Evolutionary conservation across 495 filamentous ascomycete species (phyloP).

Genomic region (Penicillium tannophilum): DNA sequence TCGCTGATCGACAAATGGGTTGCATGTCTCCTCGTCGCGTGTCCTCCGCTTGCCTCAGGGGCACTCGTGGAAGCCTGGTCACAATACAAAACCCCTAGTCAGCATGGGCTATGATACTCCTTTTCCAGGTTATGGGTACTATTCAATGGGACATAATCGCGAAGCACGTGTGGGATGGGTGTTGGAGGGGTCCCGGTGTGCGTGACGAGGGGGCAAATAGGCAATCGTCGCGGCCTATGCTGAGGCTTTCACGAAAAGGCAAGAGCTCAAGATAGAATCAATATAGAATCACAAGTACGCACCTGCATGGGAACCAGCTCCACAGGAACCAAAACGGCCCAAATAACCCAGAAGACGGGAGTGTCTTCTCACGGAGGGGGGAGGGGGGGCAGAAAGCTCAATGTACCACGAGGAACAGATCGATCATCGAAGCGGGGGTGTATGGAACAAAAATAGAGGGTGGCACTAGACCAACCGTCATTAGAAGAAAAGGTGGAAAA

Average conservation of each 20-base stretch:
- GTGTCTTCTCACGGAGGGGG: conserved; percentile 19
- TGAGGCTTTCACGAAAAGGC: background rate
- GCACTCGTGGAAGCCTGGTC: conserved; percentile 54
- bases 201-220: conserved; percentile 3
- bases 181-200: conserved; percentile 7
- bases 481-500: conserved; percentile 14
- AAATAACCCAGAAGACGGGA: conserved; percentile 32
- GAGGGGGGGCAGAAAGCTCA: conserved; percentile 31
- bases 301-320: conserved; percentile 49
- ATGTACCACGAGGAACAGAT: conserved; percentile 42
- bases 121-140: background rate
- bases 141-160: conserved; percentile 2
- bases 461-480: conserved; percentile 14
- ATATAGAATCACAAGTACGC: conserved; percentile 24
- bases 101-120: conserved; percentile 10
- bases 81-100: conserved; percentile 8
- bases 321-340: conserved; percentile 32
- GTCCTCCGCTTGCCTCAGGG: conserved; percentile 56
- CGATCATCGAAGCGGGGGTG: conserved; percentile 49
- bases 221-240: background rate
- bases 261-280: background rate
- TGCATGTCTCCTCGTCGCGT: conserved; percentile 59
- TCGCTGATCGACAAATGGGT: conserved; percentile 74
- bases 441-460: conserved; percentile 15
- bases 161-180: background rate